Conservation (phyloP, 805 yeast species). For the Saturnispora besseyi region DNA sequence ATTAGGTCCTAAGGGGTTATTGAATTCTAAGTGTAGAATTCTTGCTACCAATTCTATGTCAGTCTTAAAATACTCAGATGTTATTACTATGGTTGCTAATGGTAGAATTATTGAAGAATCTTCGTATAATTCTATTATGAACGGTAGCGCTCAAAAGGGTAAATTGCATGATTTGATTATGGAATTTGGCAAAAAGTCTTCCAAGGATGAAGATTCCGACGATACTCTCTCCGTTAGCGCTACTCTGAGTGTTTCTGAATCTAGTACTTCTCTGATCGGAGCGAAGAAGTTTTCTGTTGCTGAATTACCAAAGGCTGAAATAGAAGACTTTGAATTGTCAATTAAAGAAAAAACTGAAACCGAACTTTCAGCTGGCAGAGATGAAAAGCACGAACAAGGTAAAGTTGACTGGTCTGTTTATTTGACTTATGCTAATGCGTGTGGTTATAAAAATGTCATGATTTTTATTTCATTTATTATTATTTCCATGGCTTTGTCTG, state of each 20-base stretch:
- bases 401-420: conserved; percentile 87
- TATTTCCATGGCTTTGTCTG: conserved; percentile 51
- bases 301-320: conserved; percentile 56
- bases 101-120: conserved; percentile 66
- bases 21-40: conserved; percentile 43
- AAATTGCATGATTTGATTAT: conserved; percentile 29
- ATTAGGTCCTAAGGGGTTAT: conserved; percentile 36
- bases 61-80: conserved; percentile 48
- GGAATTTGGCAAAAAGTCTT: conserved; percentile 50
- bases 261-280: conserved; percentile 17
- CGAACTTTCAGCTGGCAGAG: conserved; percentile 35
- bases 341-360: conserved; percentile 30
- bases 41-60: conserved; percentile 51
- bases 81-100: conserved; percentile 48
- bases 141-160: neutral
- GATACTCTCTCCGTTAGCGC: neutral
- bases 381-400: conserved; percentile 87
- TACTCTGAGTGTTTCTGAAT: conserved; percentile 14
- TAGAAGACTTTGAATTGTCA: conserved; percentile 33
- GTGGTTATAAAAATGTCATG: conserved; percentile 59
- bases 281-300: conserved; percentile 28
- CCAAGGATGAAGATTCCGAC: conserved; percentile 12
- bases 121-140: conserved; percentile 40
- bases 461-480: conserved; percentile 48
- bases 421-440: conserved; percentile 75